These are phyloP conservation scores for Boechera stricta DNA, from an alignment of 345 rosid species.

Conservation along the genomic window DNA sequence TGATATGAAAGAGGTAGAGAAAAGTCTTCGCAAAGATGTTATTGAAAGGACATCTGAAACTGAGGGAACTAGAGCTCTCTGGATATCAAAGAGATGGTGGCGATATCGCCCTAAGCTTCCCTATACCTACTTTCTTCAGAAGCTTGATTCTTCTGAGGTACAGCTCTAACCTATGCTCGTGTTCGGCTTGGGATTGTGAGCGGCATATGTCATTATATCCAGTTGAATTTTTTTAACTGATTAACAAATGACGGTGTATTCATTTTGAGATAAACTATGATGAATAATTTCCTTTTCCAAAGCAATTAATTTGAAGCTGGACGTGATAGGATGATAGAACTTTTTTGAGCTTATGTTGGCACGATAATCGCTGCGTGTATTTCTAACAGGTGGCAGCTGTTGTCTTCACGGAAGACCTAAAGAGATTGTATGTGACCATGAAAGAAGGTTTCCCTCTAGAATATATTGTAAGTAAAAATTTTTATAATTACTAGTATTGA, in stretches of 20 bases:
- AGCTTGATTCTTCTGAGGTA: conserved; percentile 92
- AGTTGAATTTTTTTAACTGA: background rate
- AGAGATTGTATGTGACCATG: conserved; percentile 87
- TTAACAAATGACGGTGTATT: background rate
- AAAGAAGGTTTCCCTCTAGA: conserved; percentile 95
- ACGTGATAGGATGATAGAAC: background rate
- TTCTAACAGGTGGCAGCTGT: conserved; percentile 83
- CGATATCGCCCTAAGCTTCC: conserved; percentile 92
- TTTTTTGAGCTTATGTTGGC: conserved; percentile 31
- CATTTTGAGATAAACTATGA: conserved; percentile 1
- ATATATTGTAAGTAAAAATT: conserved; percentile 72
- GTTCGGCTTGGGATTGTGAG: conserved; percentile 6
- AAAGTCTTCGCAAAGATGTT: conserved; percentile 88
- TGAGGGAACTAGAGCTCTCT: conserved; percentile 76
- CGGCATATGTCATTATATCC: conserved; percentile 16
- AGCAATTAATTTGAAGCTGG: conserved; percentile 1
- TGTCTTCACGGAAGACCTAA: conserved; percentile 93
- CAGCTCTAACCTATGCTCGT: conserved; percentile 18
- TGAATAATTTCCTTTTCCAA: background rate
- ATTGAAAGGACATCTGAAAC: conserved; percentile 62
- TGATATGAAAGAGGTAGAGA: conserved; percentile 97
- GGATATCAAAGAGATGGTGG: conserved; percentile 99
- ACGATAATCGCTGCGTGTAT: conserved; percentile 13
- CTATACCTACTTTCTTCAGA: conserved; percentile 89
- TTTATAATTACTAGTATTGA: conserved; percentile 26